Evolutionary conservation across 176 grass and related monocot species (phyloP), one percentile per base, ranked within the genome.

Genomic region (Avena atlantica): DNA sequence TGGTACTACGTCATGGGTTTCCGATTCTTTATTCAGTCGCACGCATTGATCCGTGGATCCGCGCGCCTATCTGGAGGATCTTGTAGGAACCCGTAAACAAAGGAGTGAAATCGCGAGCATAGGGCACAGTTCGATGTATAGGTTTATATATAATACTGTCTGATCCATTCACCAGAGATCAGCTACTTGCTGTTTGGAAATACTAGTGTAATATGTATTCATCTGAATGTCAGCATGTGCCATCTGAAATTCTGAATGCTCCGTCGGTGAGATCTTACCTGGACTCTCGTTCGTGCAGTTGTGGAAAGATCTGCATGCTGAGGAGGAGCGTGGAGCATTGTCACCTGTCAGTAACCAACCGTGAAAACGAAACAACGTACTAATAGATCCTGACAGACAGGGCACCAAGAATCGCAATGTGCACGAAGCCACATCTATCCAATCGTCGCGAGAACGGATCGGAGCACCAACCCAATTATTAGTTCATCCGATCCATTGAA

Each of bases 41-140:
- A 81, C 59, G 81, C 89, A 68, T 87, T 64, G 47, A 74, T 74
- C 36, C 14, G 50, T 66, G 19, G 79, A 83, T 88, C 72, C 12
- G 49, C 16, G 74, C 25, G 49, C 12, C 13, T 85, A 16, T 79
- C 77, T 53, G 47, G 27, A 56, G 79, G 45, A 83, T 83, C 73
- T 64, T 81, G 25, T 37, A 76, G 88, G 59, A 86, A 86, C 48
- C 69, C 36, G 12, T 78, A 87, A 76, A 81, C 12, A 73, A 64
- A 42, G 19, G 14, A 53, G 40, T n/a, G 25, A 58, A 27, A 73
- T 44, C 52, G 44, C 20, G 3, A 47, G 14, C 81, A 25, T 29
- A 23, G 9, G 37, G 13, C 31, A 17, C 42, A 24, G 23, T 77
- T 20, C 15, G 16, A 57, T 76, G 45, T 48, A 48, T 44, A 6